Conservation (phyloP, 441 rosid genomes). For the Raphanus hybrid region DNA sequence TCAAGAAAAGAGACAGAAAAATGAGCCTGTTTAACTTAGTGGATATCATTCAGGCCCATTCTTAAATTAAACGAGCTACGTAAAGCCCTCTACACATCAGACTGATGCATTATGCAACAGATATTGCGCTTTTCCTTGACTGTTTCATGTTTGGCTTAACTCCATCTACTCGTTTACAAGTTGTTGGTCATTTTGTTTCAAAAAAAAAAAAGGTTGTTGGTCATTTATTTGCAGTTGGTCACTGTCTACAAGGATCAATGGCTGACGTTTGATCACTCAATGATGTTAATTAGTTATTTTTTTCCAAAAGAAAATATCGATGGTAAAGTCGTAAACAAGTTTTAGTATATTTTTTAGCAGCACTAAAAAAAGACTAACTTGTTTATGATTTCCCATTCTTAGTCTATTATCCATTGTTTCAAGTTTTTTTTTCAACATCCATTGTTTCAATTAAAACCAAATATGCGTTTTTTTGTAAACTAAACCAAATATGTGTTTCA, state of each 20-base stretch:
- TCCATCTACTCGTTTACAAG: not conserved
- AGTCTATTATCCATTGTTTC: not conserved
- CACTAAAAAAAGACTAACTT: too few relatives aligned
- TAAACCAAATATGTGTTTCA: not conserved
- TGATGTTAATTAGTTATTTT: not conserved
- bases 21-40: constrained; percentile 7
- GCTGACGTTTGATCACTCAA: not conserved
- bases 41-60: constrained; percentile 4
- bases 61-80: not conserved
- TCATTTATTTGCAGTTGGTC: not conserved
- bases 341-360: not conserved
- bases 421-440: not conserved
- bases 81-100: not conserved
- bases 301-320: not conserved
- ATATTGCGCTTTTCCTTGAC: not conserved
- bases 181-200: not conserved
- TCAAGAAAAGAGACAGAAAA: not conserved
- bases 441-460: not conserved
- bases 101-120: constrained; percentile 10
- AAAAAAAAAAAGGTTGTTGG: not conserved
- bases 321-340: not conserved
- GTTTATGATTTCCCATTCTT: too few relatives aligned
- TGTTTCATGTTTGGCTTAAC: not conserved
- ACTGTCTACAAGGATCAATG: not conserved
- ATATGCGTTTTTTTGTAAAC: not conserved